phyloP scores from a whole-genome alignment of 2,329 filamentous ascomycete genomes.

The Teratosphaeria viscida region DNA sequence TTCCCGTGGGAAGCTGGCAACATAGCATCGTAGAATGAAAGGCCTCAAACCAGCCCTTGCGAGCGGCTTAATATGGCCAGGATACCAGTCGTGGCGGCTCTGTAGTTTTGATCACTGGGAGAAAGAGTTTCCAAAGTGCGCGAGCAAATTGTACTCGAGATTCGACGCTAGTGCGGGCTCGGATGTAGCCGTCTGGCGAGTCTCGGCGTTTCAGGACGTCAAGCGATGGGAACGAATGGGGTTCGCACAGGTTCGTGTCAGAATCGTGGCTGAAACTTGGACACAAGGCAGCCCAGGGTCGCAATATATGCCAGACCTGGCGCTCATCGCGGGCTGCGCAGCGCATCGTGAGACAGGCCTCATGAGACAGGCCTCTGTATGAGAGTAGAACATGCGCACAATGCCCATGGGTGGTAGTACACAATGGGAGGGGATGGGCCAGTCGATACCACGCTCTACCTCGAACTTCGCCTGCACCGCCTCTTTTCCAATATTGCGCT shows the following conservation, averaged over 20 bases:
- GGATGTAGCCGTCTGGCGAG: not conserved
- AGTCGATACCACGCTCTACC: not conserved
- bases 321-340: not conserved
- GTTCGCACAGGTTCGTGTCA: not conserved
- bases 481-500: not conserved
- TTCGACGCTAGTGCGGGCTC: not conserved
- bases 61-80: constrained; percentile 27
- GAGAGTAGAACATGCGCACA: not conserved
- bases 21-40: constrained; percentile 46
- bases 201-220: not conserved
- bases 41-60: constrained; percentile 5
- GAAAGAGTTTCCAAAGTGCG: constrained; percentile 24
- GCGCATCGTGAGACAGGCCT: not conserved
- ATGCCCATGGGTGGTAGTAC: not conserved
- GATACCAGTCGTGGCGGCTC: constrained; percentile 61
- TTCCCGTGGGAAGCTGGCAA: constrained; percentile 53
- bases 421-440: not conserved
- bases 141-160: constrained; percentile 3
- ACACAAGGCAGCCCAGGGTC: not conserved
- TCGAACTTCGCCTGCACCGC: not conserved
- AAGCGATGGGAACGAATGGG: not conserved
- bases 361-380: not conserved
- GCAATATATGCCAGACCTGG: not conserved
- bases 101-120: constrained; percentile 48
- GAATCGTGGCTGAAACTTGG: not conserved